Evolutionary conservation across 2,329 filamentous ascomycete genomes (phyloP).

Genomic region (Mollisiaceae sp.): DNA sequence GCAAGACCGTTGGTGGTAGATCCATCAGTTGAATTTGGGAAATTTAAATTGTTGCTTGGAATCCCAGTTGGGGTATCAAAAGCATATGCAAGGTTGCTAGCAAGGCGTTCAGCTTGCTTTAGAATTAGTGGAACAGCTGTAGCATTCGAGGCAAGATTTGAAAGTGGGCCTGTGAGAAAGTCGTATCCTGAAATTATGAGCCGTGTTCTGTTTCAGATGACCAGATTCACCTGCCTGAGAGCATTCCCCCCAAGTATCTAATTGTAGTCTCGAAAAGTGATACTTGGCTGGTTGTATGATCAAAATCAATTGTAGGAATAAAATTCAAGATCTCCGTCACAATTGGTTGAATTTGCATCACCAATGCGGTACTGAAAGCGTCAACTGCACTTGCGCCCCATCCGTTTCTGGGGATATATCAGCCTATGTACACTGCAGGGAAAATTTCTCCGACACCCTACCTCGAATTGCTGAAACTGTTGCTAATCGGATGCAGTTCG

Average conservation of each 20-base stretch:
- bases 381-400: conserved; percentile 88
- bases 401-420: conserved; percentile 62
- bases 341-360: conserved; percentile 73
- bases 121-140: conserved; percentile 62
- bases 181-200: conserved; percentile 59
- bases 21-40: conserved; percentile 58
- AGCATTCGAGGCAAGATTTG: conserved; percentile 52
- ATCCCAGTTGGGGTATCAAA: conserved; percentile 80
- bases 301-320: conserved; percentile 74
- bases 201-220: not conserved
- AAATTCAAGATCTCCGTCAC: conserved; percentile 74
- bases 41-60: conserved; percentile 70
- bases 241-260: conserved; percentile 79
- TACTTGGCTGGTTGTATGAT: conserved; percentile 60
- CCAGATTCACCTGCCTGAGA: conserved; percentile 65
- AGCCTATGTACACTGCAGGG: conserved; percentile 14
- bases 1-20: conserved; percentile 72
- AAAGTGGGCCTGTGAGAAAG: conserved; percentile 71
- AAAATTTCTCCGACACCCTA: conserved; percentile 46
- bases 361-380: conserved; percentile 76
- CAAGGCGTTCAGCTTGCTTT: conserved; percentile 69
- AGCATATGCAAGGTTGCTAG: conserved; percentile 74
- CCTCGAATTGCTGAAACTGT: conserved; percentile 71
- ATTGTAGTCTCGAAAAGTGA: conserved; percentile 92
- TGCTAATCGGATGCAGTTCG: conserved; percentile 72